Conservation (phyloP, 2,329 filamentous ascomycete species). For the Colletotrichum truncatum region DNA sequence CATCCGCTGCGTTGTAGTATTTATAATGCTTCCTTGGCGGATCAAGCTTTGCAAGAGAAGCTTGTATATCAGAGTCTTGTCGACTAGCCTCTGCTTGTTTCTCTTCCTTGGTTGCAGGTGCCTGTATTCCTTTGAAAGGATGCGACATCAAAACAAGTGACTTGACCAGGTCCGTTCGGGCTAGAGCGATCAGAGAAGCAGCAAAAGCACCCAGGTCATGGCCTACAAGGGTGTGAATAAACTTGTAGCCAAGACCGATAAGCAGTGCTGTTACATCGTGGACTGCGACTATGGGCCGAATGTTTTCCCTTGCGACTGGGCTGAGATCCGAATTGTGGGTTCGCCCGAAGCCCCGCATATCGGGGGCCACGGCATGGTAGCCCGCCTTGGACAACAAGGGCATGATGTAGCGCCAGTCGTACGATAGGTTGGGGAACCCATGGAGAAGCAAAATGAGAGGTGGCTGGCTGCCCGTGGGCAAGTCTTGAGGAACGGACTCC, state of each 20-base stretch:
- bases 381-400: slow-evolving; percentile 65
- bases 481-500: slow-evolving; percentile 53
- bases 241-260: slow-evolving; percentile 66
- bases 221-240: slow-evolving; percentile 68
- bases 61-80: slow-evolving; percentile 59
- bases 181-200: slow-evolving; percentile 66
- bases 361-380: slow-evolving; percentile 73
- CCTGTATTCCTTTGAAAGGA: slow-evolving; percentile 63
- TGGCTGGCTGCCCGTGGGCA: slow-evolving; percentile 33
- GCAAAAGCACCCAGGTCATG: slow-evolving; percentile 74
- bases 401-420: slow-evolving; percentile 74
- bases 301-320: slow-evolving; percentile 49
- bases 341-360: slow-evolving; percentile 74
- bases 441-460: slow-evolving; percentile 71
- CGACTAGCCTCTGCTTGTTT: background rate
- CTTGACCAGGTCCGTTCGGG: slow-evolving; percentile 71
- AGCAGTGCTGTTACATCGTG: slow-evolving; percentile 71
- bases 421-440: slow-evolving; percentile 75
- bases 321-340: slow-evolving; percentile 45
- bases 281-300: slow-evolving; percentile 60
- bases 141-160: slow-evolving; percentile 72
- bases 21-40: slow-evolving; percentile 76
- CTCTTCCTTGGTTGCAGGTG: background rate
- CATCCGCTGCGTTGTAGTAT: slow-evolving; percentile 66
- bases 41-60: slow-evolving; percentile 60